Evolutionary conservation across 352 stramenopile genomes (phyloP), one percentile per base, ranked within the genome.

Genomic region (Pythium dissimile): DNA sequence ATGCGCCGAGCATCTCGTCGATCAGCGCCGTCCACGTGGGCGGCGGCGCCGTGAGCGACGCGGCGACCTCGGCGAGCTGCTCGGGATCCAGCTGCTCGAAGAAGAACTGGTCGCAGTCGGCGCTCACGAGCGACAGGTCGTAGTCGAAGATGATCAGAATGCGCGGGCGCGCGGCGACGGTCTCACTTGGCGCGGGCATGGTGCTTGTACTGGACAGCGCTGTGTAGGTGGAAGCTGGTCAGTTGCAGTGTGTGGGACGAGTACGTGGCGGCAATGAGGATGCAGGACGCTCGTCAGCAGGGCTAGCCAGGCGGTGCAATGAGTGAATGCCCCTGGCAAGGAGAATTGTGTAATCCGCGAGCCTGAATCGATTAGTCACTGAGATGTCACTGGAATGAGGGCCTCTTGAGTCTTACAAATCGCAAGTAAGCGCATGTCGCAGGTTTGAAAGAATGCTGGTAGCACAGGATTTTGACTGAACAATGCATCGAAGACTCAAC

Each of bases 71-170:
- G 8, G 34, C 47, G 8, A 62, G 38, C 18, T 55, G 12, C 35
- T 49, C 13, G 0, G 54, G 54, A 6, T 24, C 42, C 34, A 62
- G 34, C 45, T 54, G 26, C 26, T 21, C 16, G 18, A 62, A 37
- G 15, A 62, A 44, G 35, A 49, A 55, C 35, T 44, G 32, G 15
- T 62, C 54, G 35, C 54, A 51, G 45, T 73, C 66, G 21, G 59
- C 55, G 24, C 71, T 52, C 21, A 68, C 55, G 38, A 72, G 59
- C 15, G 43, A 72, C 42, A 54, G 54, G 50, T 72, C 65, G 18
- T 62, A 72, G 59, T 72, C 65, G 23, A 72, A 69, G 5, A 69
- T 50, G 10, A 72, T 59, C 11, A 62, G 45, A 44, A 24, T 28
- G 21, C 51, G 51, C 43, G 43, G 26, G 13, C 21, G 16, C 2